These are phyloP conservation scores for Citrus medica DNA, from an alignment of 345 rosid genomes.

Conservation along the genomic window DNA sequence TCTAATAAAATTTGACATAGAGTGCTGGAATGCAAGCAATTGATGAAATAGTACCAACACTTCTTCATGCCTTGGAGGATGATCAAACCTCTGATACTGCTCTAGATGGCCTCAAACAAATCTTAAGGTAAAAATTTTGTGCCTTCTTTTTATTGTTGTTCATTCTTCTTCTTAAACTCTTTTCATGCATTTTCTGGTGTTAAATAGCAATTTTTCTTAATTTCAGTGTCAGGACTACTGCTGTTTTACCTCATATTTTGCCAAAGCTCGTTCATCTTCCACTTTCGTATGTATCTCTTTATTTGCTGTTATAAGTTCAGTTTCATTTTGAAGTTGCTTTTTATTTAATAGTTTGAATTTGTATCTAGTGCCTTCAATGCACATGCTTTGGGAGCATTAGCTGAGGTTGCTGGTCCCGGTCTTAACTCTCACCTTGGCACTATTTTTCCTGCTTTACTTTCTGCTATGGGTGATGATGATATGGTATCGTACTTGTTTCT, in stretches of 20 bases:
- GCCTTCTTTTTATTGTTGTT: background rate
- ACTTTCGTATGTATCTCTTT: conserved; percentile 72
- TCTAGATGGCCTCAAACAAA: conserved; percentile 95
- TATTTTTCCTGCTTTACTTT: conserved; percentile 87
- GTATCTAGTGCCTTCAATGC: conserved; percentile 86
- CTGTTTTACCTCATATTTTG: conserved; percentile 94
- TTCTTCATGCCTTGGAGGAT: conserved; percentile 91
- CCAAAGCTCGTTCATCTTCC: conserved; percentile 92
- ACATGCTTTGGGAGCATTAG: conserved; percentile 95
- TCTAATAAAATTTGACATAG: conserved; percentile 33
- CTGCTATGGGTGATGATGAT: conserved; percentile 75
- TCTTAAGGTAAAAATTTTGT: conserved; percentile 54
- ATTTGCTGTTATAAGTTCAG: conserved; percentile 8
- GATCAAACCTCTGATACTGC: conserved; percentile 88
- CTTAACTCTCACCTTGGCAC: conserved; percentile 84
- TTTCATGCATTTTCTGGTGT: conserved; percentile 10
- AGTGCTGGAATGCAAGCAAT: conserved; percentile 99
- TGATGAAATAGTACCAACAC: conserved; percentile 96
- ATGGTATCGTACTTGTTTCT: conserved; percentile 34
- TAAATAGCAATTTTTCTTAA: conserved; percentile 23
- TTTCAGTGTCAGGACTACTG: conserved; percentile 92
- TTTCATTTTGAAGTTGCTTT: background rate
- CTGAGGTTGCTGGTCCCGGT: conserved; percentile 97
- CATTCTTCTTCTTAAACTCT: conserved; percentile 7
- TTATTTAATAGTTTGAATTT: conserved; percentile 12